Conservation (phyloP, 495 filamentous ascomycete species). For the Articulospora tetracladia region DNA sequence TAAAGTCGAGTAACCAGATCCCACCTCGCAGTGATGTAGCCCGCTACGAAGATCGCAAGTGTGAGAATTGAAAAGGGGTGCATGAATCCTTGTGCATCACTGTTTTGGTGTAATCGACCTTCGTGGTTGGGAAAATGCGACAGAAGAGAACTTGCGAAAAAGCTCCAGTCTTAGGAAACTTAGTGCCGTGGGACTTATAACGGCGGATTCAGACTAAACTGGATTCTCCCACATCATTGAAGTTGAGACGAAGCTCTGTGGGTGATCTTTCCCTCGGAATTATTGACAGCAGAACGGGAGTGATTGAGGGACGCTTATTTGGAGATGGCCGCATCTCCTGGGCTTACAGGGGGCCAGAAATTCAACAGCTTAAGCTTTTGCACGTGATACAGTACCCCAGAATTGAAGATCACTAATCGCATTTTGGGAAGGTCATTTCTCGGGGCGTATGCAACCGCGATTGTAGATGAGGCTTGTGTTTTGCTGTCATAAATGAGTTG, state of each 20-base stretch:
- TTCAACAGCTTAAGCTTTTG: constrained; percentile 15
- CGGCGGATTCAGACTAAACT: not conserved
- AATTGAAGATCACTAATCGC: not conserved
- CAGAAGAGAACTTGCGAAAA: not conserved
- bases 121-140: not conserved
- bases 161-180: not conserved
- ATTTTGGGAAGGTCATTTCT: too few species aligned
- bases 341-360: constrained; percentile 5
- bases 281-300: not conserved
- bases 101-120: constrained; percentile 1
- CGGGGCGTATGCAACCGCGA: too few species aligned
- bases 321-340: not conserved
- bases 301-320: not conserved
- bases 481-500: too few species aligned
- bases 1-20: constrained; percentile 93
- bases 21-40: constrained; percentile 98
- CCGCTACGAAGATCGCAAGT: constrained; percentile 96
- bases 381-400: too few species aligned
- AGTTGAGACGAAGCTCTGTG: not conserved
- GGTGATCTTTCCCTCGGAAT: not conserved
- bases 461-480: too few species aligned
- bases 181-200: not conserved
- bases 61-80: constrained; percentile 94
- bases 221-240: constrained; percentile 12
- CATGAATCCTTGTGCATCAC: constrained; percentile 59